A percentile compares a stretch with the other conserved stretches of the same genome.
These are phyloP conservation scores for Zygoascus flipseniorum DNA, from an alignment of 805 yeast genomes.

Conservation along the genomic window DNA sequence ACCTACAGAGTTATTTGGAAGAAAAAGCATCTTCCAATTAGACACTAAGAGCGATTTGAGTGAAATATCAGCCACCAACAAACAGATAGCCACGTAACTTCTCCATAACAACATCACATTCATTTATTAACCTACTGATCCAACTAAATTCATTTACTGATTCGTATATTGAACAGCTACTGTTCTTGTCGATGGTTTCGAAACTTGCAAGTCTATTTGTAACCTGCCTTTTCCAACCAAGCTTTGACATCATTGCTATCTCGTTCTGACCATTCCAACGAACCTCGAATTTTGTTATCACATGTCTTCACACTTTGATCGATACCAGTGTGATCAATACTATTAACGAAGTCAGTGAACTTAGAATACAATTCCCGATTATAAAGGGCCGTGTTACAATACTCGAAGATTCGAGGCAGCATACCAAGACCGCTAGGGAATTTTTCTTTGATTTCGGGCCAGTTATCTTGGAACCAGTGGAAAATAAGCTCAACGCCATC, in stretches of 20 bases:
- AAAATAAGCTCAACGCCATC: constrained; percentile 50
- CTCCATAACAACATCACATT: too few relatives aligned
- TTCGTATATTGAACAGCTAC: constrained; percentile 51
- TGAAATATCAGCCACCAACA: background rate
- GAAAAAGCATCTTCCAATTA: background rate
- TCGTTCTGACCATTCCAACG: constrained; percentile 43
- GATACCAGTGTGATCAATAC: constrained; percentile 43
- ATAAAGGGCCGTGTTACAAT: constrained; percentile 55
- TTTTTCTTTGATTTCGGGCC: constrained; percentile 57
- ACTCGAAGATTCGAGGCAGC: constrained; percentile 64
- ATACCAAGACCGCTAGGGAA: constrained; percentile 77
- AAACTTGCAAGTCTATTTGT: too few relatives aligned
- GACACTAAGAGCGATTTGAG: background rate
- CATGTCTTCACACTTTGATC: constrained; percentile 50
- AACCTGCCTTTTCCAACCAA: constrained; percentile 31
- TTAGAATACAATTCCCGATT: constrained; percentile 43
- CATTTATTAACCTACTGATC: constrained; percentile 4
- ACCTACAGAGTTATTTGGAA: background rate
- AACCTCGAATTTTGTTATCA: constrained; percentile 45
- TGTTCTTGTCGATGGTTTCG: constrained; percentile 35
- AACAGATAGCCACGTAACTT: too few relatives aligned
- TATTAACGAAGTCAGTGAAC: constrained; percentile 42
- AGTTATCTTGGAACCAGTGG: constrained; percentile 64
- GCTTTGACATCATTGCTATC: constrained; percentile 33
- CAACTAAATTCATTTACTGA: constrained; percentile 49